Evolutionary conservation across 148 eudicot genomes (phyloP).

Genomic region (Spergularia bocconei): DNA sequence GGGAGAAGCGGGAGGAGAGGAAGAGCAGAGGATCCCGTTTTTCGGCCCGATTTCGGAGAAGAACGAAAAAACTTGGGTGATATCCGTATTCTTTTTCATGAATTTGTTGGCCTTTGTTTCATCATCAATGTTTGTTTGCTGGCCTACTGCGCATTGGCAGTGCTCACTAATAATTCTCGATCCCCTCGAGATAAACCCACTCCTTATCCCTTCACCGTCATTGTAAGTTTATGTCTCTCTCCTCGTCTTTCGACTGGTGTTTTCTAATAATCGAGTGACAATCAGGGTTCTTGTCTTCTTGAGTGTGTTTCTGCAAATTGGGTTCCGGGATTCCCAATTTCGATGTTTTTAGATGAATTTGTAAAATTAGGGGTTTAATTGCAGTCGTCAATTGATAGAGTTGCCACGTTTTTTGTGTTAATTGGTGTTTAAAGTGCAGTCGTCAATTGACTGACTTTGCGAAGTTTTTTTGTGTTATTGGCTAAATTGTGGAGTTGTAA

Average conservation of each 20-base stretch:
- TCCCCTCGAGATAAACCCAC: slow-evolving; percentile 39
- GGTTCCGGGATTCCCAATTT: not conserved
- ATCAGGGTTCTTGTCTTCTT: not conserved
- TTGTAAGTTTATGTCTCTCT: slow-evolving; percentile 36
- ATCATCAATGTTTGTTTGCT: slow-evolving; percentile 65
- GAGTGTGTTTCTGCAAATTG: no score
- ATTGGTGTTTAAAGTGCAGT: no score
- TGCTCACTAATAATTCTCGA: slow-evolving; percentile 44
- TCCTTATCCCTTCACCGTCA: slow-evolving; percentile 81
- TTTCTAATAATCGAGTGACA: not conserved
- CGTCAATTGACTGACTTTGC: no score
- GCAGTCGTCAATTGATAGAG: no score
- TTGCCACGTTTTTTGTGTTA: no score
- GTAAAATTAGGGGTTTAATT: no score
- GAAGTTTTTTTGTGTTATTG: no score
- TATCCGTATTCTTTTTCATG: slow-evolving; percentile 61
- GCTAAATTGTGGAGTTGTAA: not conserved
- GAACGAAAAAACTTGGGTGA: slow-evolving; percentile 65
- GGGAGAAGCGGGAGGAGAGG: slow-evolving; percentile 22
- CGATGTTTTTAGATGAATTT: not conserved
- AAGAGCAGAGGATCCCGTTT: slow-evolving; percentile 48
- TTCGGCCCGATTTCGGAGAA: slow-evolving; percentile 55
- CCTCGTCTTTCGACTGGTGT: not conserved
- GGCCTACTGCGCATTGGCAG: slow-evolving; percentile 51
- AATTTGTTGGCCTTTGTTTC: slow-evolving; percentile 50